Evolutionary conservation across 768 basidiomycete species (phyloP).

Genomic region (Pholiota molesta): DNA sequence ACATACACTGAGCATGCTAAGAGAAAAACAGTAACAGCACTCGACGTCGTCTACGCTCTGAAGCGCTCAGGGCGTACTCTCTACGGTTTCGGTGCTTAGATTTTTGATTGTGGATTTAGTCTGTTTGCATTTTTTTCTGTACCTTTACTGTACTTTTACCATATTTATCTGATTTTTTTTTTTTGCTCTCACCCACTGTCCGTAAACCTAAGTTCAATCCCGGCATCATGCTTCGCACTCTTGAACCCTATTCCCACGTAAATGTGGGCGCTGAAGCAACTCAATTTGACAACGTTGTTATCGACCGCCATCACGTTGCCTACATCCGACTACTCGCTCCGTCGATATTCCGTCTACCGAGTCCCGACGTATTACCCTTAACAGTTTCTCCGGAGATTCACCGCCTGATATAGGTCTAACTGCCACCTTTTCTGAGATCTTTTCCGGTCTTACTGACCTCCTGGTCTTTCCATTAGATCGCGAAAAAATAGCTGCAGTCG

Average conservation of each 20-base stretch:
- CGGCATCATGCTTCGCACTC: neutral
- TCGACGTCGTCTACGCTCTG: conserved; percentile 90
- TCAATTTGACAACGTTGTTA: neutral
- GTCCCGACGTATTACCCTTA: conserved; percentile 35
- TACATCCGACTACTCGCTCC: conserved; percentile 19
- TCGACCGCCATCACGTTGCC: neutral
- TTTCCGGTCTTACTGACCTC: neutral
- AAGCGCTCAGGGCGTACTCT: conserved; percentile 88
- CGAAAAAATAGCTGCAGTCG: conserved; percentile 3
- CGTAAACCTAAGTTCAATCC: neutral
- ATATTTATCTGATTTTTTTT: conserved; percentile 19
- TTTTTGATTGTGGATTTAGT: conserved; percentile 23
- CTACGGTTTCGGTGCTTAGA: conserved; percentile 91
- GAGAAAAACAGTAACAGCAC: conserved; percentile 92
- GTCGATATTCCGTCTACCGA: conserved; percentile 38
- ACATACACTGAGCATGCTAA: conserved; percentile 99
- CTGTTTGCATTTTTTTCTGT: conserved; percentile 8
- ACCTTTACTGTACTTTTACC: conserved; percentile 20
- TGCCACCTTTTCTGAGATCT: neutral
- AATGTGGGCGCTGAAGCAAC: neutral
- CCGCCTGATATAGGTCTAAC: conserved; percentile 36
- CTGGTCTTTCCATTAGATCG: neutral
- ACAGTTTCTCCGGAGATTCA: conserved; percentile 34
- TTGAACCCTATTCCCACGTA: neutral
- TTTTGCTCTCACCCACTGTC: conserved; percentile 2